Evolutionary conservation across 2,329 filamentous ascomycete genomes (phyloP), one percentile per base, ranked within the genome.

Genomic region (Cryphonectria naterciae): DNA sequence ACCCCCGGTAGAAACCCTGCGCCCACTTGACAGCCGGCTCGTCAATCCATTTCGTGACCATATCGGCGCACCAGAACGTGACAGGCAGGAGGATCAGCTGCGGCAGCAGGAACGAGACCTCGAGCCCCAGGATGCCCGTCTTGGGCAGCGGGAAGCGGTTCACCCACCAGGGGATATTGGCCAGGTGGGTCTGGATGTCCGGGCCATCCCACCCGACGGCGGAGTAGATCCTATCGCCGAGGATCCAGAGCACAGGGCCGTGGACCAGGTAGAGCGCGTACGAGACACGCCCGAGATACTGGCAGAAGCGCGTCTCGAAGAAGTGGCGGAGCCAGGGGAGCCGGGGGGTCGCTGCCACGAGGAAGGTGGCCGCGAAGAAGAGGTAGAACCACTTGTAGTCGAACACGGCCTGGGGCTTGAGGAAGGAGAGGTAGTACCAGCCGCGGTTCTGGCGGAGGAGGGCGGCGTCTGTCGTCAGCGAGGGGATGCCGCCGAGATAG

Each of bases 311-410:
- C 0, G 81, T 82, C 77, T 90, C 89, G 75, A 91, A 91, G 76
- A 90, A 88, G 2, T 79, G 73, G 78, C 85, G 87, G 22, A 91
- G 81, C 84, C 84, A 87, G 5, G 79, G 75, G n/a, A 92, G 83
- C n/a, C 86, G 86, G 8, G 87, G 86, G 2, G 88, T 80, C 0
- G 85, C 83, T 1, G 85, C 81, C 0, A 93, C 85, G 0, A 90
- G 77, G 67, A 90, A 83, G 35, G 83, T 81, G 1, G 89, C 84
- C 0, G 88, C 89, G 81, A 85, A 88, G 77, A 90, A 90, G 2
- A 92, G 83, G 76, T 85, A 92, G 79, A 91, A 91, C 89, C 89
- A 92, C 78, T 91, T 92, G 76, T 84, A 85, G 76, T 91, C 88
- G 74, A 84, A 91, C 15, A 90, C 87, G 1, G 89, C 89, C 76